Percentiles rank a stretch among this genome's conserved stretches.
phyloP scores from a whole-genome alignment of 2,329 filamentous ascomycete species.

The Aspergillus tanneri region DNA sequence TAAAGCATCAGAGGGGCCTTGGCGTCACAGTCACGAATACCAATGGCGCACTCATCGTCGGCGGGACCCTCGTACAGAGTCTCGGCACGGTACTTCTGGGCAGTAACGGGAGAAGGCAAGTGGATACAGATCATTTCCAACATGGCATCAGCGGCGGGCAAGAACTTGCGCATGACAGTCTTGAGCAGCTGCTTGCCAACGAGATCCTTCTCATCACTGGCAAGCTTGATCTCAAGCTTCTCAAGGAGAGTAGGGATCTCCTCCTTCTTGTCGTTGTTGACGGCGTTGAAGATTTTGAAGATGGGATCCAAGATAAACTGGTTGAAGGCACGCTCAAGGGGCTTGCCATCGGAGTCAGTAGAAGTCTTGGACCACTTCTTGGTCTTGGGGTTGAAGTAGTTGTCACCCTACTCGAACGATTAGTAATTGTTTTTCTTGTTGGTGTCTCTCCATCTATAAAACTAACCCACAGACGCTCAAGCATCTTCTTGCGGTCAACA shows the following conservation, averaged over 20 bases:
- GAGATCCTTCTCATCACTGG: slow-evolving; percentile 80
- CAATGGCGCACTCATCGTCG: slow-evolving; percentile 89
- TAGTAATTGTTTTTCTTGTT: neutral
- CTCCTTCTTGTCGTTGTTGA: slow-evolving; percentile 99
- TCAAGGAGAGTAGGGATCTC: slow-evolving; percentile 78
- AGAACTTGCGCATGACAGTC: slow-evolving; percentile 97
- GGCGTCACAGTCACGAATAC: slow-evolving; percentile 97
- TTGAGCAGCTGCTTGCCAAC: slow-evolving; percentile 98
- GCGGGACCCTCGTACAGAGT: slow-evolving; percentile 96
- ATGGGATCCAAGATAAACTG: slow-evolving; percentile 99
- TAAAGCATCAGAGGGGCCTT: slow-evolving; percentile 99
- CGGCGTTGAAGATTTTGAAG: slow-evolving; percentile 94
- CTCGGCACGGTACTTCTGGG: slow-evolving; percentile 97
- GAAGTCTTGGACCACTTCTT: slow-evolving; percentile 98
- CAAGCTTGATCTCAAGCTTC: slow-evolving; percentile 95
- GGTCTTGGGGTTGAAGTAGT: slow-evolving; percentile 99
- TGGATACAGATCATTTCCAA: slow-evolving; percentile 99
- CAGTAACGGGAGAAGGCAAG: slow-evolving; percentile 90
- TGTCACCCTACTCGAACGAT: slow-evolving; percentile 67
- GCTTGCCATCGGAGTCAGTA: slow-evolving; percentile 76
- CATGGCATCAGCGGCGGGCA: slow-evolving; percentile 95
- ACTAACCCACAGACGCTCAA: slow-evolving; percentile 97
- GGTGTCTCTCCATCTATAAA: slow-evolving; percentile 23
- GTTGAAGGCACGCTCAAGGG: slow-evolving; percentile 97
- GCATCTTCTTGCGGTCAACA: slow-evolving; percentile 99